Base-by-base conservation (phyloP, 2,329 filamentous ascomycete genomes). In the Coniochaeta prunicola region DNA sequence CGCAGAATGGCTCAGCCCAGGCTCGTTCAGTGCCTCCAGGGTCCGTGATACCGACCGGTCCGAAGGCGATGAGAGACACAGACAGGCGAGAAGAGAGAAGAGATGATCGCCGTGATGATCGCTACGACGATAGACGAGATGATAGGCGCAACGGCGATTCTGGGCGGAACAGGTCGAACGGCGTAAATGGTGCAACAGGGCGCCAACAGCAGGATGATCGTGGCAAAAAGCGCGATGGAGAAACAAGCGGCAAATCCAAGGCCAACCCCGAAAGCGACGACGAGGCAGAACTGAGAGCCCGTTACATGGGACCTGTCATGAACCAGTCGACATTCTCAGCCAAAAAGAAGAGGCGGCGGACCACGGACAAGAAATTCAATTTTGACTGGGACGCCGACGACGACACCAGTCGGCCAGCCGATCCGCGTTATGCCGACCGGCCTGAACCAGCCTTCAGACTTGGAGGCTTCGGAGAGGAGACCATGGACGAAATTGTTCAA, bases 301-400 rank as follows among this genome's bases (percentile, higher is more conserved):
- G 91, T 62, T 99, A 99, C 69, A 92, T 97, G 82, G 94, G 94
- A 3, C 89, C 91, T 1, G 91, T 96, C 63, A 85, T 90, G 57
- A 96, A 94, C 64, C 84, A 88, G 63, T 82, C 80, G 59, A 96
- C 84, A 38, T 97, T 97, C 69, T 96, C 92, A 0, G 92, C 92
- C 1, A 91, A 94, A 77, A 99, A 97, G 82, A 97, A 97, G 79
- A 84, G 93, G 59, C 89, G 90, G 76, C 83, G 93, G 62, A 96
- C 92, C 1, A 94, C 91, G 1, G 93, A 96, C 69, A 91, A 92
- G 74, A 97, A 99, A 72, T 99, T 99, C 78, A 99, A 97, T 68
- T 99, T 99, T 67, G 94, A 96, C 67, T 99, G 94, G 94, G 96
- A 96, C 66, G 83, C 86, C 1, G 90, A 96, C 61, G 94, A 99